Base-by-base conservation (phyloP, 495 filamentous ascomycete species). In the Penicillium salamii region DNA sequence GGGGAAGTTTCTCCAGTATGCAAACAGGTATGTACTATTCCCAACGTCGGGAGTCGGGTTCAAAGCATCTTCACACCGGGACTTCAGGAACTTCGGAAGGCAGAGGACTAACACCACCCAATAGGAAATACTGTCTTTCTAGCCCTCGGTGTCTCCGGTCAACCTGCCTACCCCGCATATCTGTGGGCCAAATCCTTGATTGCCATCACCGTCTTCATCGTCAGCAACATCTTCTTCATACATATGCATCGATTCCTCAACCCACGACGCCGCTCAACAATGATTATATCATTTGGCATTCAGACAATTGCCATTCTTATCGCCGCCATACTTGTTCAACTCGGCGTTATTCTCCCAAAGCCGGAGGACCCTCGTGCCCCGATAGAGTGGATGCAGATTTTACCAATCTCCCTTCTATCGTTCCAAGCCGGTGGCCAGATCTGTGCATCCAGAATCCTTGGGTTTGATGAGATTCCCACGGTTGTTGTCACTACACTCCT, bases 401-500 rank as follows among this genome's bases (percentile, higher is more conserved):
- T 71, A 0, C 67, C 70, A 4, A 74, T 89, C 15, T 79, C 75
- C 0, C 68, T 89, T 14, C 63, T 90, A 14, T 78, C 82, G 3
- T 86, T 90, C 60, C 85, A 89, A 58, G 80, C 80, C 11, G 84
- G 80, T 1, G 84, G 84, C 0, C 85, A 88, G 63, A 87, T 89
- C 49, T 73, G 77, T 2, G 77, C 78, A 7, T 79, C 74, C 3
- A 70, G 86, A 2, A 54, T 81, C 7, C 58, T 90, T 28, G 82
- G 78, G 4, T 75, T 82, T 32, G 75, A 79, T 48, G 86, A 89
- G 65, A 78, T 90, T 18, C 86, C 86, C 1, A 86, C 84, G 1
- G 84, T 83, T 11, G 86, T 89, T 3, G 65, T 88, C 44, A 89
- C 86, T 0, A 82, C 75, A 21, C 66, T 87, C 33, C 74, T 88